These are phyloP conservation scores for Boletus vinaceobasis DNA, from an alignment of 768 basidiomycete species.

Conservation along the genomic window DNA sequence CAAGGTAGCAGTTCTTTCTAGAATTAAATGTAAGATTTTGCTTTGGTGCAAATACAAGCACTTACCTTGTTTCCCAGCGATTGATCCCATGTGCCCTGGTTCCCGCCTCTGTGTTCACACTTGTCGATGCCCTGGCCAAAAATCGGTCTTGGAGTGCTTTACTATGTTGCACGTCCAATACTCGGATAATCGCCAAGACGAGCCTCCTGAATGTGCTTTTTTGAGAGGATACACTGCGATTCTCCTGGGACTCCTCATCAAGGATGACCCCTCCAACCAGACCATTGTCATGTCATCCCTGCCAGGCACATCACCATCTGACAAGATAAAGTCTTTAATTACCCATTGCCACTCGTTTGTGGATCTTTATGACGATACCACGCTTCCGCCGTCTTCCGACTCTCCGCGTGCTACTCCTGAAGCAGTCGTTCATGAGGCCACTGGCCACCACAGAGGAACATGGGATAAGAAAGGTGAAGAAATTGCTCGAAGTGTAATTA, in stretches of 20 bases:
- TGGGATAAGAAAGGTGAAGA: slow-evolving; percentile 38
- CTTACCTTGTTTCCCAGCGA: slow-evolving; percentile 34
- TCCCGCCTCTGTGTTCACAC: slow-evolving; percentile 44
- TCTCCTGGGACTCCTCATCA: slow-evolving; percentile 56
- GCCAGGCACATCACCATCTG: slow-evolving; percentile 28
- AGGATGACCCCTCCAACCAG: slow-evolving; percentile 32
- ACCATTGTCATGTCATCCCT: slow-evolving; percentile 32
- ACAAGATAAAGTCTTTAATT: slow-evolving; percentile 34
- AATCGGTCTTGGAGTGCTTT: slow-evolving; percentile 50
- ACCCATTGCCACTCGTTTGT: slow-evolving; percentile 40
- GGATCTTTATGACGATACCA: slow-evolving; percentile 38
- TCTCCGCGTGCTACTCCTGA: slow-evolving; percentile 10
- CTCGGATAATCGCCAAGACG: slow-evolving; percentile 12
- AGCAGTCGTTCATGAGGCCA: background rate
- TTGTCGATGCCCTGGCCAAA: slow-evolving; percentile 51
- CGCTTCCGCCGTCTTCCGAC: slow-evolving; percentile 21
- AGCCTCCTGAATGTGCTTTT: slow-evolving; percentile 43
- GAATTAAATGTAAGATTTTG: slow-evolving; percentile 46
- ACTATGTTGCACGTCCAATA: slow-evolving; percentile 46
- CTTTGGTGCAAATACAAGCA: background rate
- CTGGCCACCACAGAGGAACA: slow-evolving; percentile 5
- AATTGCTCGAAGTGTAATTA: slow-evolving; percentile 48
- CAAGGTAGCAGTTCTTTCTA: slow-evolving; percentile 43
- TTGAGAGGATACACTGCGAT: slow-evolving; percentile 74
- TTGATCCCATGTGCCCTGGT: slow-evolving; percentile 51